Percentiles rank a stretch among this genome's conserved stretches.
Evolutionary conservation across 2,329 filamentous ascomycete genomes (phyloP).

Genomic region (Cladobotryum mycophilum): DNA sequence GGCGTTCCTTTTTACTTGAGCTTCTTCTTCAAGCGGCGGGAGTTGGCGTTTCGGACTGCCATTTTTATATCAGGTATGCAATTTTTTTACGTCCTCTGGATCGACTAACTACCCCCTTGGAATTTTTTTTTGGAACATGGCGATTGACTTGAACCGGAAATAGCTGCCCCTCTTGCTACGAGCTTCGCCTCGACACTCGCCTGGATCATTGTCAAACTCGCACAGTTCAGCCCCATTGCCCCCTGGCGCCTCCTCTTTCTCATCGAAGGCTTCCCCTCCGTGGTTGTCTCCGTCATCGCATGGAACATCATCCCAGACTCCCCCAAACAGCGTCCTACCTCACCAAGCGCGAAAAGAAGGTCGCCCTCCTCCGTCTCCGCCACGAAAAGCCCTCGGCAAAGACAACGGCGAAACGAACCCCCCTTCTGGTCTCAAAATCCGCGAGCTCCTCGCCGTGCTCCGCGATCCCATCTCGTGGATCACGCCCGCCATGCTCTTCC

Average conservation of each 20-base stretch:
- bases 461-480: slow-evolving; percentile 48
- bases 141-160: slow-evolving; percentile 40
- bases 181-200: slow-evolving; percentile 72
- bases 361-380: slow-evolving; percentile 64
- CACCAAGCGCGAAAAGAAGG: slow-evolving; percentile 55
- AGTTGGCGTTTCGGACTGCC: slow-evolving; percentile 79
- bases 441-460: slow-evolving; percentile 47
- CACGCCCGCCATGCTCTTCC: slow-evolving; percentile 77
- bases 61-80: slow-evolving; percentile 69
- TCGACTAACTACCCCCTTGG: neutral
- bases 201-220: slow-evolving; percentile 68
- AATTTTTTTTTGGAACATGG: slow-evolving; percentile 1
- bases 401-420: slow-evolving; percentile 11
- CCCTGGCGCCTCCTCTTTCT: slow-evolving; percentile 84
- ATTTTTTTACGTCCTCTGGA: neutral
- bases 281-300: slow-evolving; percentile 66
- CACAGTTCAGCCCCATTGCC: slow-evolving; percentile 59
- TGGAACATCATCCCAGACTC: slow-evolving; percentile 73
- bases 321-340: slow-evolving; percentile 58
- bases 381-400: slow-evolving; percentile 33
- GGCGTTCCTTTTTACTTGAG: slow-evolving; percentile 59
- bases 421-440: slow-evolving; percentile 40
- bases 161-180: slow-evolving; percentile 72
- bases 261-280: slow-evolving; percentile 76
- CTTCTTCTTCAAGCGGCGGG: slow-evolving; percentile 58